Percentiles rank a stretch among this genome's conserved stretches.
Evolutionary conservation across 2,329 filamentous ascomycete species (phyloP).

Genomic region (Apiospora aurea): DNA sequence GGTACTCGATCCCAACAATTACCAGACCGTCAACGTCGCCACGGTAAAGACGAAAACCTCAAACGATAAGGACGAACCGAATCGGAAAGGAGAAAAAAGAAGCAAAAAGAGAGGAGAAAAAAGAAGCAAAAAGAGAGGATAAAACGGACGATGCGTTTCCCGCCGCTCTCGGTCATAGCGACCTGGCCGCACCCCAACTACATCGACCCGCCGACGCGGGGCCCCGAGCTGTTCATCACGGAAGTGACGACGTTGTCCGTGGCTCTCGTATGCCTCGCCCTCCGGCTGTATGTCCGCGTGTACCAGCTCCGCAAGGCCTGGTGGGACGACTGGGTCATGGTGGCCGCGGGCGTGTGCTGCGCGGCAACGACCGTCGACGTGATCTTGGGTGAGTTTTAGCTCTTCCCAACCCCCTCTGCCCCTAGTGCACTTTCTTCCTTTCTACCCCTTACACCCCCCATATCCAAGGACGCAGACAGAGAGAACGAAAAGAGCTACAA

Average conservation of each 20-base stretch:
- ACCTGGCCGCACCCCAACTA: conserved; percentile 50
- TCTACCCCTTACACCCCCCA: too few species aligned
- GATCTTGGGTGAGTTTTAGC: conserved; percentile 24
- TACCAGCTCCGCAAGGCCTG: conserved; percentile 43
- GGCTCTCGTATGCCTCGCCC: conserved; percentile 43
- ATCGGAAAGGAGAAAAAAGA: neutral
- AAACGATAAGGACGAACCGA: too few species aligned
- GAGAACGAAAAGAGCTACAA: neutral
- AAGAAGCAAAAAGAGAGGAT: neutral
- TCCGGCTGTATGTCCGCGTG: conserved; percentile 48
- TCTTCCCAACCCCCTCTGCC: too few species aligned
- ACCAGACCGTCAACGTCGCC: too few species aligned
- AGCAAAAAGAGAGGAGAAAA: neutral
- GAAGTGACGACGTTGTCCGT: conserved; percentile 45
- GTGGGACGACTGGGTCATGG: conserved; percentile 52
- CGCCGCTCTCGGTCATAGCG: conserved; percentile 44
- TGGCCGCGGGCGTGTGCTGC: conserved; percentile 39
- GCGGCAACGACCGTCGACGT: conserved; percentile 36
- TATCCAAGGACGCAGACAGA: too few species aligned
- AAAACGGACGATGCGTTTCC: conserved; percentile 41
- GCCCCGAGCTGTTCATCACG: conserved; percentile 46
- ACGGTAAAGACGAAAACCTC: too few species aligned
- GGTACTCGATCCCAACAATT: too few species aligned
- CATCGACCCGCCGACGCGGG: conserved; percentile 46
- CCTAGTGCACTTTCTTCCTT: too few species aligned